A percentile compares a stretch with the other conserved stretches of the same genome.
These are phyloP conservation scores for Kondoa subrosea DNA, from an alignment of 768 basidiomycete genomes.

Conservation along the genomic window DNA sequence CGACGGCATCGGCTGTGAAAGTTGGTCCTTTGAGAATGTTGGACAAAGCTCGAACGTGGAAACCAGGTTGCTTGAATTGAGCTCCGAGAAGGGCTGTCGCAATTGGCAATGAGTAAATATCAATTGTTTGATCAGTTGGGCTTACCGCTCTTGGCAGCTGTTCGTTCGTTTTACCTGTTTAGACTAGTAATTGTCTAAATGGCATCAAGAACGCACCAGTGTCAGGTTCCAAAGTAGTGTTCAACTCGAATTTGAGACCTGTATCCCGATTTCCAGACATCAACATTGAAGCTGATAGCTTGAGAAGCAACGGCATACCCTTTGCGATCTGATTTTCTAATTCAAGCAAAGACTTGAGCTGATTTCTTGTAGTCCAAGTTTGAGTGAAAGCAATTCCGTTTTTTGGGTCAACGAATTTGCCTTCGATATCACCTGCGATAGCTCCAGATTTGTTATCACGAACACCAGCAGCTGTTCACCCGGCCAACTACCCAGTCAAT, in stretches of 20 bases:
- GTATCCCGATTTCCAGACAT: background rate
- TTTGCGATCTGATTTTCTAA: constrained; percentile 93
- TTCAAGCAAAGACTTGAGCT: constrained; percentile 79
- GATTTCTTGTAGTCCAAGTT: constrained; percentile 87
- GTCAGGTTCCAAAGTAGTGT: constrained; percentile 65
- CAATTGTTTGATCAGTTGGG: background rate
- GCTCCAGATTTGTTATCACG: constrained; percentile 55
- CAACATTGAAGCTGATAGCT: too few species aligned
- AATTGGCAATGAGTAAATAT: background rate
- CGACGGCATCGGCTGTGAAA: constrained; percentile 84
- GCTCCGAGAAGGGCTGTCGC: constrained; percentile 51
- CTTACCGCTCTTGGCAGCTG: background rate
- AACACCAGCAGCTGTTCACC: constrained; percentile 79
- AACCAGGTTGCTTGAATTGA: constrained; percentile 85
- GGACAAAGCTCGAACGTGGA: constrained; percentile 76
- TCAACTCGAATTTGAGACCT: constrained; percentile 80
- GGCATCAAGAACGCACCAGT: constrained; percentile 38
- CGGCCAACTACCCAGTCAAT: constrained; percentile 35
- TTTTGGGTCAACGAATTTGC: constrained; percentile 73
- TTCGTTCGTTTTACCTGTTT: background rate
- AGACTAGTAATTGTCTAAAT: background rate
- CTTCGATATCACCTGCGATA: constrained; percentile 85
- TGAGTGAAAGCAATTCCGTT: constrained; percentile 89
- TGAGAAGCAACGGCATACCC: constrained; percentile 32
- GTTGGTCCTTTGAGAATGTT: constrained; percentile 97